Base-by-base conservation (phyloP, 1,139 yeast species). In the Scheffersomyces parashehatae region DNA sequence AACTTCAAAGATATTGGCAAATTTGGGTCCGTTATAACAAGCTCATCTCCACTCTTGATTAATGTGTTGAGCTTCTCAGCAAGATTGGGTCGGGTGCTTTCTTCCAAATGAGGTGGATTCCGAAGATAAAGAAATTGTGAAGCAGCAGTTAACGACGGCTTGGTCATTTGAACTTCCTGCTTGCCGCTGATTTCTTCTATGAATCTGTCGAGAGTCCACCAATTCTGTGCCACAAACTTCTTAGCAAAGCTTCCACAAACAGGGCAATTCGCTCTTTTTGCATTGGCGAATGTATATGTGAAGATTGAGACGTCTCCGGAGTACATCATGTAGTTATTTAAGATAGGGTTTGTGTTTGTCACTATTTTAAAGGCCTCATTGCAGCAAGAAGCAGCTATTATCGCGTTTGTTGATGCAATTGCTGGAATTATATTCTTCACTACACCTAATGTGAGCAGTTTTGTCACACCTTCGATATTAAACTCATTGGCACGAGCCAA, bases 401-500 rank as follows among this genome's bases (percentile, higher is more conserved):
- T 78, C 3, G 98, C 96, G 62, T 93, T 93, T 1, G 98, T 91
- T 1, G 96, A 85, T 1, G 97, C 96, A 44, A 91, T 88, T 1
- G 97, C 93, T 0, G 99, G 99, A 20, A 93, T 86, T 50, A 93
- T 90, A 56, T 86, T 86, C 64, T 93, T 93, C 40, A 90, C 90
- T 37, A 93, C 95, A 0, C 98, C 98, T 44, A 88, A 75, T 0
- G 96, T 84, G 42, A 87, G 73, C 41, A 76, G 70, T 48, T 79
- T 76, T 0, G 95, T 85, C 12, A 93, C 88, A 0, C 95, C 93
- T 10, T 68, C 70, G 38, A 93, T 93, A 4, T 77, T 75, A 59
- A 83, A 89, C 47, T 74, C 64, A 1, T 61, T 40, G 0, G 97
- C 97, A 42, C 98, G 69, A 11, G 56, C 54, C 13, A 62, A 50